Base-by-base conservation (phyloP, 2,329 filamentous ascomycete species). In the Fonsecaea nubica region DNA sequence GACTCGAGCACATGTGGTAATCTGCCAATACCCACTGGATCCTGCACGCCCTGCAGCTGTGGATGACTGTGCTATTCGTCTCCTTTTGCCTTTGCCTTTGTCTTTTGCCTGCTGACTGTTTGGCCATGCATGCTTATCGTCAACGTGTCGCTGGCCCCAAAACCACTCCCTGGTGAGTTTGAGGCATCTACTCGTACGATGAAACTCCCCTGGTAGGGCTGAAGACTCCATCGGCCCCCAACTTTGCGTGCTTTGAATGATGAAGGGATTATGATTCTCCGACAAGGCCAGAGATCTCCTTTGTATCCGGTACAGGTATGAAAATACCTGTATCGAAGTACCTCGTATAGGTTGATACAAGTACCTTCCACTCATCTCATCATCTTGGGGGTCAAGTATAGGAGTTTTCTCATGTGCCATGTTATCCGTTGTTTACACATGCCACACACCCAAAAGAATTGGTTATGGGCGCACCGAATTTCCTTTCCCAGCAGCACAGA, bases 171-270 rank as follows among this genome's bases (percentile, higher is more conserved):
- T 50, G 18, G 8, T 50, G 45, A 50, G 45, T 50, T 30, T 13
- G 45, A 50, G 21, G 45, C 21, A 21, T 50, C 45, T 25, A 30
- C 30, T 32, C 30, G 4, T 32, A 32, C 12, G 18, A 61, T 35
- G 13, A 42, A 30, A 21, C 45, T 4, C 48, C 45, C 58, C 48
- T 54, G 32, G 12, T 61, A 61, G 58, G 58, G 58, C 58, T 61
- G 58, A 50, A 61, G 45, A 6, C 13, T 21, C 12, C 12, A 25
- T 38, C 38, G 21, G 45, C 58, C 48, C 58, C 58, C 58, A 54
- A 40, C 58, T 12, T 38, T 50, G 18, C 45, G 21, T 25, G 8
- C 9, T 9, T 50, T 50, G 18, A 21, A 21, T 50, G 45, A 50
- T 4, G 2, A n/a, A 13, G 45, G 18, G 9, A 12, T 30, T 50